Base-by-base conservation (phyloP, 1,139 yeast species). In the Yamadazyma friedrichii region DNA sequence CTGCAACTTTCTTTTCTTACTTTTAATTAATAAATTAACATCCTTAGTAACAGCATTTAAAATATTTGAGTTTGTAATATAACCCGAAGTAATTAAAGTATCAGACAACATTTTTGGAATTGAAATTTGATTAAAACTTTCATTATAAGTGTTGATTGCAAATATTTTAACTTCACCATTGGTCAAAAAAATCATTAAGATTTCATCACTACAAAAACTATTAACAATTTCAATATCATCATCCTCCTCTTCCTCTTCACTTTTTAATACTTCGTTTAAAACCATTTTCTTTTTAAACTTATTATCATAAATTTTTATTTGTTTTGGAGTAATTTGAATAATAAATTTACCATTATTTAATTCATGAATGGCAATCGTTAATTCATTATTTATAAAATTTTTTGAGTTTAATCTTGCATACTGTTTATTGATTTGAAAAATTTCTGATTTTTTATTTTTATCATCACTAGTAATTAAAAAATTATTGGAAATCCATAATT, bases 381-480 rank as follows among this genome's bases (percentile, higher is more conserved):
- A 65, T 31, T 80, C 82, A 42, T 80, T 74, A 45, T 80, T 78
- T 43, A 80, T 74, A 55, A 88, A 84, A 47, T 80, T 83, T 36
- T 80, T 76, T 11, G 82, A 73, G 41, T 78, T 80, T 44, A 84
- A 66, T 41, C 86, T 75, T 31, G 82, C 76, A 60, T 86, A 87
- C 26, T 82, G 76, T 39, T 83, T 82, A 39, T 76, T 76, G 42
- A 88, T 81, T 45, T 80, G 80, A 56, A 87, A 89, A 35, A 88
- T 78, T 52, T 85, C 89, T 11, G 91, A 83, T 50, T 82, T 84
- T 37, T 64, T 67, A 48, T 79, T 79, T 11, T 70, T 62, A 39
- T 78, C 78, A 56, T 84, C 91, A 0, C 95, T 86, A 0, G 95
- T 86, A 24, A 89, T 72, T 43, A 89, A 67, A 56, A 76, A 88